phyloP scores from a whole-genome alignment of 495 filamentous ascomycete genomes.

The Choiromyces venosus region DNA sequence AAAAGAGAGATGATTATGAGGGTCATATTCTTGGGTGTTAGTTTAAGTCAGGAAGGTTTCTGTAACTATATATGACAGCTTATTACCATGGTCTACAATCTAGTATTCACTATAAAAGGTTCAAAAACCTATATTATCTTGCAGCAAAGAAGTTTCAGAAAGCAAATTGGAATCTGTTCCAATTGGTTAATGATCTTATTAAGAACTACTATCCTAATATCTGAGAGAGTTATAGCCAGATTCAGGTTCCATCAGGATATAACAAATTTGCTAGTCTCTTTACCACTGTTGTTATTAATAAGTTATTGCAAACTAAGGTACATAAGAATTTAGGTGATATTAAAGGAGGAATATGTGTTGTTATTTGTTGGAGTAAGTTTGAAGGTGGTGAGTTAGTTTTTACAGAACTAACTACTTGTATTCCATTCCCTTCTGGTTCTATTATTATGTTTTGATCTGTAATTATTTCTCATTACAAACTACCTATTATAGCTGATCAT shows the following conservation, averaged over 20 bases:
- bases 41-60: slow-evolving; percentile 1
- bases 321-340: slow-evolving; percentile 5
- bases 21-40: background rate
- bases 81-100: background rate
- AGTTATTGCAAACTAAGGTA: background rate
- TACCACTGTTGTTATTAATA: slow-evolving; percentile 2
- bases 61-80: slow-evolving; percentile 5
- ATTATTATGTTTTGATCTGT: background rate
- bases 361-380: background rate
- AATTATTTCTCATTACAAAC: slow-evolving; percentile 1
- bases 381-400: background rate
- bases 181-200: background rate
- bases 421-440: background rate
- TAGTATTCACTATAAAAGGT: background rate
- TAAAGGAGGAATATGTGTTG: background rate
- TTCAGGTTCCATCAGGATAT: background rate
- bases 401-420: background rate
- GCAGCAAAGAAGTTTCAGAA: background rate
- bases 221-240: background rate
- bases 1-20: background rate
- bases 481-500: background rate
- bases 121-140: background rate
- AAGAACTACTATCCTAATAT: background rate
- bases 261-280: background rate
- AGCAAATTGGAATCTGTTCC: background rate